Evolutionary conservation across 805 yeast species (phyloP), one percentile per base, ranked within the genome.

Genomic region (Jamesozyma hellenica): DNA sequence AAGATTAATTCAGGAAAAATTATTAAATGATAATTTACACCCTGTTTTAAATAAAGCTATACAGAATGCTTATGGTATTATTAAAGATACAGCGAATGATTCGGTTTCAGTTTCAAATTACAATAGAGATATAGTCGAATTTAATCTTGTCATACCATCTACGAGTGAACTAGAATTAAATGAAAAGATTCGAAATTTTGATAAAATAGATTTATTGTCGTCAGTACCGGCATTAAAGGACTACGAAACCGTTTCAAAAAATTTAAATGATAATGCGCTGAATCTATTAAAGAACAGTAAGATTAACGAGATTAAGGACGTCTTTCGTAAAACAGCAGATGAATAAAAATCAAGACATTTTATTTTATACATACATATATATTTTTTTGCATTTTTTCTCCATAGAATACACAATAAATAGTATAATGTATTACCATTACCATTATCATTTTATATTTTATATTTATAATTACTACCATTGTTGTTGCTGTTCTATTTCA

Each of bases 1-100:
- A 17, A 47, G 39, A 11, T 37, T 38, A 8, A 41, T 57, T 1
- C 47, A 45, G 11, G 52, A 51, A 19, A 47, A 46, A 18, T 34
- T 56, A 9, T 31, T 53, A 26, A 39, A 46, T 17, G 44, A 47
- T 18, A 45, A 47, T 30, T 34, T 58, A 19, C 59, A 58, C 35
- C 60, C 62, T 9, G 44, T 51, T 16, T 43, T 58, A n/a, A 49
- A 42, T 28, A 49, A 46, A 36, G 56, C 60, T 2, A 45, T 58
- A 18, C 51, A 53, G 31, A 51, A 55, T 28, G 50, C 56, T 8
- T 53, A 51, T 39, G 60, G 61, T 12, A 27, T 49, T 16, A 45
- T 47, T 14, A 36, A 34, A 19, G 28, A 31, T 11, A 25, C 31
- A 3, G 25, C 14, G 25, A 11, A 10, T 4, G 36, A 38, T 30